phyloP scores from a whole-genome alignment of 148 eudicot genomes.

The Nyssa sinensis region DNA sequence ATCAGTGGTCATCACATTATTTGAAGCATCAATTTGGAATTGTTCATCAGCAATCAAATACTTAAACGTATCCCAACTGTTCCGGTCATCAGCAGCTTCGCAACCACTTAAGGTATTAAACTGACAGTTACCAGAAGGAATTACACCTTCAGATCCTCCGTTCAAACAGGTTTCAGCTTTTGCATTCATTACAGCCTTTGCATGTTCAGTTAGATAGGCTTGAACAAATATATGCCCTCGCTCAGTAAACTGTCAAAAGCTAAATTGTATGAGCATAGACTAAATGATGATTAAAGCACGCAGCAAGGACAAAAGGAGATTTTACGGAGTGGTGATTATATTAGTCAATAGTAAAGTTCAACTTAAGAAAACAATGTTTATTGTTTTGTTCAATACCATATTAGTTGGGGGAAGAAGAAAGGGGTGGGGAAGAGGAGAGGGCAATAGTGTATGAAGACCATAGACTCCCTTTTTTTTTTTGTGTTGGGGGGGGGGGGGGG shows the following conservation, averaged over 20 bases:
- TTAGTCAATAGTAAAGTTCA: neutral
- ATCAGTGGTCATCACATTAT: constrained; percentile 17
- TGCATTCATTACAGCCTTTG: constrained; percentile 27
- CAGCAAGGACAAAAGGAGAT: neutral
- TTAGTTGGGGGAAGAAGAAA: too few relatives aligned
- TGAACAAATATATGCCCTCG: constrained; percentile 68
- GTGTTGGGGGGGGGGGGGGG: neutral
- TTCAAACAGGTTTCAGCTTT: constrained; percentile 31
- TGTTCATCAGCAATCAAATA: constrained; percentile 39
- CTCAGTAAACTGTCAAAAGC: constrained; percentile 55
- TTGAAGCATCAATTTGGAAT: constrained; percentile 13
- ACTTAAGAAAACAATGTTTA: neutral
- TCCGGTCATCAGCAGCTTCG: constrained; percentile 53
- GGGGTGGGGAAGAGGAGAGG: too few relatives aligned
- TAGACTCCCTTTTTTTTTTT: neutral
- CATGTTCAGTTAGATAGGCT: constrained; percentile 52
- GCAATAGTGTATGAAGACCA: too few relatives aligned
- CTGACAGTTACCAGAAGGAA: constrained; percentile 22
- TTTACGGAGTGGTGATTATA: neutral
- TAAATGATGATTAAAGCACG: neutral
- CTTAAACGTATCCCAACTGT: constrained; percentile 43
- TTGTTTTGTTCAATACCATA: too few relatives aligned
- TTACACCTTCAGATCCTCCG: constrained; percentile 27
- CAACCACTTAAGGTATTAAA: constrained; percentile 53
- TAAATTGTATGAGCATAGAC: neutral